Conservation (phyloP, 306 rosid species). For the Vigna nakashimae region DNA sequence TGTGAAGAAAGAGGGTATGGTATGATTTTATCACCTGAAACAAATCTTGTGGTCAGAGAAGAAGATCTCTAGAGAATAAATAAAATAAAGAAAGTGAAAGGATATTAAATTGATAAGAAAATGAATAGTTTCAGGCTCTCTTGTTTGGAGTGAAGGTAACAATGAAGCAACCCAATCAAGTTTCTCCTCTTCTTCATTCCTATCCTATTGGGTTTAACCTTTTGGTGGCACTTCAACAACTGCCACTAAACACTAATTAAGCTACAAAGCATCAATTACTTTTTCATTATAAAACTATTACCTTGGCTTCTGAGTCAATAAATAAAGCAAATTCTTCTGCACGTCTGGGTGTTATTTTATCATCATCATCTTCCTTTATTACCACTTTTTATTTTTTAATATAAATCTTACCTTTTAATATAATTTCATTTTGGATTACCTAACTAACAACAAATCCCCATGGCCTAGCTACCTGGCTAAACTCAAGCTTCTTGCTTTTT, state of each 20-base stretch:
- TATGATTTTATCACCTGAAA: slow-evolving; percentile 80
- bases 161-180: slow-evolving; percentile 65
- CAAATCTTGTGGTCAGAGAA: slow-evolving; percentile 72
- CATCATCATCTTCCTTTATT: slow-evolving; percentile 70
- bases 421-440: slow-evolving; percentile 34
- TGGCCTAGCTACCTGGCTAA: slow-evolving; percentile 2
- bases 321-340: slow-evolving; percentile 52
- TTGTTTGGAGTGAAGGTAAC: slow-evolving; percentile 98
- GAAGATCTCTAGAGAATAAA: slow-evolving; percentile 63
- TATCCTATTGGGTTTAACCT: slow-evolving; percentile 72
- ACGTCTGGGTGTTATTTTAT: slow-evolving; percentile 72
- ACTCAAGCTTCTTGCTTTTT: slow-evolving; percentile 37
- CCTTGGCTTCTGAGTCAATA: slow-evolving; percentile 3
- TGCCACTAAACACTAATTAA: slow-evolving; percentile 43
- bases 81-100: slow-evolving; percentile 31
- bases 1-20: slow-evolving; percentile 41
- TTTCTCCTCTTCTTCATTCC: slow-evolving; percentile 43
- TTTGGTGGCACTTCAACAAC: slow-evolving; percentile 65
- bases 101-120: slow-evolving; percentile 46
- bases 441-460: slow-evolving; percentile 42
- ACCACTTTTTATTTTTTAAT: slow-evolving; percentile 8
- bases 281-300: slow-evolving; percentile 21
- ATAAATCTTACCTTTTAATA: slow-evolving; percentile 1
- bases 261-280: slow-evolving; percentile 56
- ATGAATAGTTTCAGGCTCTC: slow-evolving; percentile 59